phyloP scores from a whole-genome alignment of 2,329 filamentous ascomycete genomes.

The Trichoderma harzianum region DNA sequence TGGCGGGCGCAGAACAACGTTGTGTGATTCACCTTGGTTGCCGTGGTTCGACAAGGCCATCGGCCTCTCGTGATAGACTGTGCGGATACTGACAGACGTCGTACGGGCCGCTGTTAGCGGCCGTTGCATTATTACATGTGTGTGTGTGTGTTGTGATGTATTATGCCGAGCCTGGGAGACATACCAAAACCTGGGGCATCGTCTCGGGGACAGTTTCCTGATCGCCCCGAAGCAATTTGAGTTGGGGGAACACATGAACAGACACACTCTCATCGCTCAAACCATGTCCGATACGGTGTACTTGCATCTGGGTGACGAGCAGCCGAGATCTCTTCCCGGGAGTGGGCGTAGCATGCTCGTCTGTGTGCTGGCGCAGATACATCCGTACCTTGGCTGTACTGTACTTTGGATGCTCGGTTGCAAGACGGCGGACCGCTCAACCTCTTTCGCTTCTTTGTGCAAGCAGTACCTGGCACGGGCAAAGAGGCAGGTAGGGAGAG shows the following conservation, averaged over 20 bases:
- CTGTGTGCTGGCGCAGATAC: background rate
- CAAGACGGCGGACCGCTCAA: background rate
- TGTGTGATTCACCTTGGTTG: background rate
- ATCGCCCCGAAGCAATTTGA: background rate
- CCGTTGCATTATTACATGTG: background rate
- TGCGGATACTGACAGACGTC: background rate
- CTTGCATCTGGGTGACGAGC: background rate
- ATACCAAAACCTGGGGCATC: background rate
- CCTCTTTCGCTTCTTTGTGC: background rate
- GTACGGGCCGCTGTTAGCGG: background rate
- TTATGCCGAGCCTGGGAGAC: background rate
- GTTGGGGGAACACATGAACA: background rate
- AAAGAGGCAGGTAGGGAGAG: background rate
- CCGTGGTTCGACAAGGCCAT: background rate
- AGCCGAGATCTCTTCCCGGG: background rate
- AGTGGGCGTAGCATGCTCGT: background rate
- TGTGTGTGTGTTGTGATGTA: background rate
- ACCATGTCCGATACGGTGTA: conserved; percentile 3
- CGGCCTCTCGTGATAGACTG: background rate
- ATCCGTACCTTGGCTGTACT: background rate
- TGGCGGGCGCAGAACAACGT: background rate
- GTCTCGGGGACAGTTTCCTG: background rate
- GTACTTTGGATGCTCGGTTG: background rate
- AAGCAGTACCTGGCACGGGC: background rate
- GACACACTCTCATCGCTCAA: background rate